Conservation (phyloP, 1,139 yeast genomes). For the Yarrowia galli region DNA sequence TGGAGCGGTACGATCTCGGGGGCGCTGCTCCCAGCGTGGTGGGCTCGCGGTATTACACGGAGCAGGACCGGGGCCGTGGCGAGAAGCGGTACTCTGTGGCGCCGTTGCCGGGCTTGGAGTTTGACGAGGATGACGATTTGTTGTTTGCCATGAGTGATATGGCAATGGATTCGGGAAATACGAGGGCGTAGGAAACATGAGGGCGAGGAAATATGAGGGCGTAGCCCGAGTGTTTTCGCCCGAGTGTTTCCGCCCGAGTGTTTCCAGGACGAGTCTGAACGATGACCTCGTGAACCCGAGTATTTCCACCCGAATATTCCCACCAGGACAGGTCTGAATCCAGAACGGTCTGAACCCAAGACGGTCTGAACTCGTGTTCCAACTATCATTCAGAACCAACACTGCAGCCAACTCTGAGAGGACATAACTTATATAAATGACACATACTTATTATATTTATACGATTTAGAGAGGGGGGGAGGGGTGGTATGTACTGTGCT, state of each 20-base stretch:
- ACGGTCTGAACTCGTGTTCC: too few relatives aligned
- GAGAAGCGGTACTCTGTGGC: constrained; percentile 25
- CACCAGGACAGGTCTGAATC: too few relatives aligned
- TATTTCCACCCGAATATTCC: too few relatives aligned
- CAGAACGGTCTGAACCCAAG: too few relatives aligned
- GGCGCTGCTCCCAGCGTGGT: background rate
- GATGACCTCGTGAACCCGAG: too few relatives aligned
- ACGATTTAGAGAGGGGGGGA: too few relatives aligned
- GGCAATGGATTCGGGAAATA: constrained; percentile 53
- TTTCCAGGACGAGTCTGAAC: too few relatives aligned
- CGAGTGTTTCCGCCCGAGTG: background rate
- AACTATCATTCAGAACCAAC: background rate
- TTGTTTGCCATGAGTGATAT: constrained; percentile 91
- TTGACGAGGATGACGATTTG: constrained; percentile 79
- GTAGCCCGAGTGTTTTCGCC: background rate
- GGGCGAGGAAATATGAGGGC: background rate
- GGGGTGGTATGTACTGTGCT: too few relatives aligned
- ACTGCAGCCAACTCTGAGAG: background rate
- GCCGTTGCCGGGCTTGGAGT: constrained; percentile 45
- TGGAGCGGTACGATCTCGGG: constrained; percentile 25
- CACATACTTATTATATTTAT: constrained; percentile 35
- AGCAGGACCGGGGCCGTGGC: constrained; percentile 14
- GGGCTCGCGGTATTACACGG: constrained; percentile 29
- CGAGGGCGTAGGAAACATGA: background rate
- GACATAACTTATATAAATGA: constrained; percentile 32